Conservation (phyloP, 805 yeast species). For the Grigorovia transvaalensis region DNA sequence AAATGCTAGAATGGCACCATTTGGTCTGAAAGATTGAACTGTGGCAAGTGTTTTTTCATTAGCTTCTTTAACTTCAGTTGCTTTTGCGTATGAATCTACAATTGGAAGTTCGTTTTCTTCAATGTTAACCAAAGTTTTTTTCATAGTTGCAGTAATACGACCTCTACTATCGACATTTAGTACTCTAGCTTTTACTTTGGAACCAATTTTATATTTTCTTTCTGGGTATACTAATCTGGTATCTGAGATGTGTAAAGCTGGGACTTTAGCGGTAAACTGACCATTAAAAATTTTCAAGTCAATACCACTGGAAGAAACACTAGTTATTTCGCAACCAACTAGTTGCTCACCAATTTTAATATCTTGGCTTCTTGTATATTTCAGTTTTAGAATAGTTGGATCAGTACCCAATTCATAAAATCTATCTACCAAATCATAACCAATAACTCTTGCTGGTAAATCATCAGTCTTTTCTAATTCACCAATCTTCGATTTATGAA, state of each 20-base stretch:
- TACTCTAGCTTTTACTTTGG: conserved; percentile 68
- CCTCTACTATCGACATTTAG: conserved; percentile 39
- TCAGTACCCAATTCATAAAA: conserved; percentile 59
- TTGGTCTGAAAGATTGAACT: conserved; percentile 56
- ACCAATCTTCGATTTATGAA: conserved; percentile 64
- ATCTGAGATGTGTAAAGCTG: conserved; percentile 71
- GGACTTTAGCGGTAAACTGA: conserved; percentile 64
- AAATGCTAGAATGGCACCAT: conserved; percentile 77
- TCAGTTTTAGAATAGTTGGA: conserved; percentile 49
- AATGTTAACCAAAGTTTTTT: conserved; percentile 66
- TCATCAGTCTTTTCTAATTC: conserved; percentile 46
- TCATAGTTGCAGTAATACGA: conserved; percentile 56
- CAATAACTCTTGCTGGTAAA: conserved; percentile 70
- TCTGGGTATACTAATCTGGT: conserved; percentile 80
- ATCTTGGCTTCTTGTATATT: conserved; percentile 59
- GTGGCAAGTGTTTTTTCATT: conserved; percentile 57
- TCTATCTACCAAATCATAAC: conserved; percentile 58
- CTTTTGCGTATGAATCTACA: conserved; percentile 39
- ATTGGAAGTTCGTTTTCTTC: conserved; percentile 28
- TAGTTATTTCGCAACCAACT: conserved; percentile 44
- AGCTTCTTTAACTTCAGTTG: conserved; percentile 31
- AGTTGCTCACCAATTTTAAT: conserved; percentile 66
- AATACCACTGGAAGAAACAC: conserved; percentile 54
- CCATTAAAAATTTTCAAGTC: conserved; percentile 51
- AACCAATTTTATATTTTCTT: conserved; percentile 78